A percentile compares a stretch with the other conserved stretches of the same genome.
phyloP scores from a whole-genome alignment of 192 early-diverging fungal genomes.

The Backusella circina region DNA sequence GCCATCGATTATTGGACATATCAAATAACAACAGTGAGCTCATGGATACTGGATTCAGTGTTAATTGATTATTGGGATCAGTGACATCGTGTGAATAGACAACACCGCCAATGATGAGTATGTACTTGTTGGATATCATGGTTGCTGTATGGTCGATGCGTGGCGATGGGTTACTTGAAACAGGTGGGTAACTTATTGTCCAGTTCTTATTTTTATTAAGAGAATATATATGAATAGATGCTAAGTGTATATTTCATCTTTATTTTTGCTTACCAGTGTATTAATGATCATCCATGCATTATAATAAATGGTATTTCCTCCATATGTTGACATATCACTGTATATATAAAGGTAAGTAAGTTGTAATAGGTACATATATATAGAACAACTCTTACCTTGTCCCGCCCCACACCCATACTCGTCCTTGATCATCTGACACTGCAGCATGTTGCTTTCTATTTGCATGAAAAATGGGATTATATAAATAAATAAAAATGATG shows the following conservation, averaged over 20 bases:
- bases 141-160: slow-evolving; percentile 32
- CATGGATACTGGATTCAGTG: slow-evolving; percentile 27
- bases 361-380: no score
- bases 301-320: slow-evolving; percentile 11
- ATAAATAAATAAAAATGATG: not conserved
- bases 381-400: slow-evolving; percentile 1
- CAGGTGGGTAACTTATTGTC: slow-evolving; percentile 12
- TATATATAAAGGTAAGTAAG: not conserved
- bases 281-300: slow-evolving; percentile 19
- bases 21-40: slow-evolving; percentile 19
- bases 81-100: slow-evolving; percentile 27
- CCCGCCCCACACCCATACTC: slow-evolving; percentile 32
- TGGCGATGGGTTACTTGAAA: slow-evolving; percentile 11
- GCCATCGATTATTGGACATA: slow-evolving; percentile 14
- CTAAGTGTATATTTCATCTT: not conserved
- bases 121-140: slow-evolving; percentile 14
- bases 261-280: slow-evolving; percentile 10
- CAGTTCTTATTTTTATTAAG: slow-evolving; percentile 8
- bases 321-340: slow-evolving; percentile 14
- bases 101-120: slow-evolving; percentile 27
- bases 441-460: slow-evolving; percentile 25
- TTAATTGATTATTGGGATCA: slow-evolving; percentile 17
- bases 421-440: slow-evolving; percentile 24
- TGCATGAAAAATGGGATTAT: not conserved
- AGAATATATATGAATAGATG: not conserved